phyloP scores from a whole-genome alignment of 768 basidiomycete genomes.

The Pseudohyphozyma bogoriensis region DNA sequence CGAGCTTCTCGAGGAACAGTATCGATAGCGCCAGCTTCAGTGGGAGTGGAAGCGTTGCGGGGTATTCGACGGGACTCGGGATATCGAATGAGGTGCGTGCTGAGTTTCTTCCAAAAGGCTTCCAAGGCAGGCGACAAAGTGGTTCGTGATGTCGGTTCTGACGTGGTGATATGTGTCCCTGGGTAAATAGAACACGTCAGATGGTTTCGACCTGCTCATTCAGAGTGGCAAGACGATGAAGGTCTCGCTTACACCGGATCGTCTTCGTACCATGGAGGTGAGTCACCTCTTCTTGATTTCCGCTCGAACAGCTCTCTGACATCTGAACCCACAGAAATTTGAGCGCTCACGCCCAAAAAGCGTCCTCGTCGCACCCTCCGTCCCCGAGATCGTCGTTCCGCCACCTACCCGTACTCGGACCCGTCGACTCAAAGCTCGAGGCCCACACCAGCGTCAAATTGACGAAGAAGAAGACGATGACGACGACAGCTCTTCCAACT shows the following conservation, averaged over 20 bases:
- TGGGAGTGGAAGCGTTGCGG: too few species aligned
- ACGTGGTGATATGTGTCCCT: too few species aligned
- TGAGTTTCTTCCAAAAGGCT: too few species aligned
- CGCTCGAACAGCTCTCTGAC: too few species aligned
- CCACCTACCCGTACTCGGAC: neutral
- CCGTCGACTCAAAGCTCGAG: conserved; percentile 5
- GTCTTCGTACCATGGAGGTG: conserved; percentile 88
- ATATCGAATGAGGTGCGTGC: neutral
- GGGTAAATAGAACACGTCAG: too few species aligned
- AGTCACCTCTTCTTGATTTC: conserved; percentile 37
- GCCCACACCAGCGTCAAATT: conserved; percentile 2
- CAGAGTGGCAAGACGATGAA: conserved; percentile 84
- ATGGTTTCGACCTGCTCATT: conserved; percentile 76
- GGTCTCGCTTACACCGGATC: conserved; percentile 87
- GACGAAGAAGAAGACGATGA: conserved; percentile 5
- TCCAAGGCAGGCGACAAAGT: too few species aligned
- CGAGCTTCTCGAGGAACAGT: too few species aligned
- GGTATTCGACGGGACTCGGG: neutral
- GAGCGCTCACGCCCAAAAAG: neutral
- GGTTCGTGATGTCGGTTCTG: too few species aligned
- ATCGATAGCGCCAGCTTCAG: too few species aligned
- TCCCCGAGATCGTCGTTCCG: neutral
- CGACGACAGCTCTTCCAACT: neutral
- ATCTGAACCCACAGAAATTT: neutral
- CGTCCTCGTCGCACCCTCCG: neutral